phyloP scores from a whole-genome alignment of 2,329 filamentous ascomycete genomes.

The Knoxdaviesia capensis region DNA sequence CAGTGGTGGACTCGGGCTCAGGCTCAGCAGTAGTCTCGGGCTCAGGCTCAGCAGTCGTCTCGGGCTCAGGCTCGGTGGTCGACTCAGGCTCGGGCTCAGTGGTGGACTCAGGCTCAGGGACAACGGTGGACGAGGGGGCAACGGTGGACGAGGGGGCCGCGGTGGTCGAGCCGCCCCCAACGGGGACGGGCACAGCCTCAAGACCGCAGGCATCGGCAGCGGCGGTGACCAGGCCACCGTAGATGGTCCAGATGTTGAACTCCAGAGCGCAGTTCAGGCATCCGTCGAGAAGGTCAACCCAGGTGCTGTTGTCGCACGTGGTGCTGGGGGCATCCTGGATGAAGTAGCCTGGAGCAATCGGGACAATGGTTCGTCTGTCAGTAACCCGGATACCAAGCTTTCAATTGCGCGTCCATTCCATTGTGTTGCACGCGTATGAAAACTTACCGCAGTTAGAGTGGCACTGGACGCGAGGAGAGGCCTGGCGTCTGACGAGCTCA shows the following conservation, averaged over 20 bases:
- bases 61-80: background rate
- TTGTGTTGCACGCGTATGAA: background rate
- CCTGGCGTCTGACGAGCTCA: background rate
- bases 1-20: background rate
- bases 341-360: constrained; percentile 10
- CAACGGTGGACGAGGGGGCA: background rate
- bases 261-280: constrained; percentile 23
- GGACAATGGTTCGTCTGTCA: background rate
- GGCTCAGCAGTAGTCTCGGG: background rate
- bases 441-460: constrained; percentile 29
- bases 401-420: background rate
- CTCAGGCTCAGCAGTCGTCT: background rate
- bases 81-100: too few species aligned
- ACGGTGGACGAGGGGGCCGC: background rate
- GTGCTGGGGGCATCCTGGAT: constrained; percentile 9
- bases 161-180: background rate
- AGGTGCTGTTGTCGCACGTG: constrained; percentile 15
- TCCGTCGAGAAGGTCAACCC: constrained; percentile 18
- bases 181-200: background rate
- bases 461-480: constrained; percentile 13
- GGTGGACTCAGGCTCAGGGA: too few species aligned
- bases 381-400: too few species aligned
- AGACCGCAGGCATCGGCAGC: constrained; percentile 17
- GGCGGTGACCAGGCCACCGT: constrained; percentile 15
- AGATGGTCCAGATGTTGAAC: constrained; percentile 22